Base-by-base conservation (phyloP, 768 basidiomycete genomes). In the Phlegmacium glaucopus region DNA sequence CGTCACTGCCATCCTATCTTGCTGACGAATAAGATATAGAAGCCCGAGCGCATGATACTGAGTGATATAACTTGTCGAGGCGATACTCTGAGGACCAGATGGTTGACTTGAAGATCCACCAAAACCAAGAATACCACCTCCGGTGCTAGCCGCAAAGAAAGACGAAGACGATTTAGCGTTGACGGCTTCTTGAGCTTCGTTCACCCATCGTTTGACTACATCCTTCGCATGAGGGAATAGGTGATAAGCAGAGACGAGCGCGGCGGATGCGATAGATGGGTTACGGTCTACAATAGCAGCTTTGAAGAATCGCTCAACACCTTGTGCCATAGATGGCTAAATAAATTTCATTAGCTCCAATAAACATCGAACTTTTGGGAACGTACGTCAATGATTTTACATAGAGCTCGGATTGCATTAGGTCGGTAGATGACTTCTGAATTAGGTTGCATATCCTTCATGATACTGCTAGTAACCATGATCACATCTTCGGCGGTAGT, bases 401-500 rank as follows among this genome's bases (percentile, higher is more conserved):
- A 94, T 6, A 99, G 75, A 6, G 95, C 94, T 54, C 96, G 84
- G 57, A 98, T 99, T 12, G 96, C 89, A 67, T 99, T 99, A 27
- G 96, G 91, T 45, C 96, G 80, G 69, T 99, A 99, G 51, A 99
- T 93, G 60, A 98, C 95, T 69, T 99, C 96, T 41, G 93, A 87
- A 64, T 96, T 97, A 45, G 94, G 89, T 61, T 99, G 96, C 93
- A 98, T 99, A 62, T 99, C 96, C 75, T 98, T 98, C 94, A 96
- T 96, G 67, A 99, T 97, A 61, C 93, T 96, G 66, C 87, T 90
- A 9, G 96, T 99, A 52, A 97, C 94, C 93, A 99, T 99, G 58
- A 99, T 96, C 25, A 98, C 93, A 75, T 98, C 95, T 67, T 99
- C 94, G 12, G 96, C 92, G n/a, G 88, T 87, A 29, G 81, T 84